Evolutionary conservation across 257 asterid species (phyloP), one percentile per base, ranked within the genome.

Genomic region (Petunia axillaris): DNA sequence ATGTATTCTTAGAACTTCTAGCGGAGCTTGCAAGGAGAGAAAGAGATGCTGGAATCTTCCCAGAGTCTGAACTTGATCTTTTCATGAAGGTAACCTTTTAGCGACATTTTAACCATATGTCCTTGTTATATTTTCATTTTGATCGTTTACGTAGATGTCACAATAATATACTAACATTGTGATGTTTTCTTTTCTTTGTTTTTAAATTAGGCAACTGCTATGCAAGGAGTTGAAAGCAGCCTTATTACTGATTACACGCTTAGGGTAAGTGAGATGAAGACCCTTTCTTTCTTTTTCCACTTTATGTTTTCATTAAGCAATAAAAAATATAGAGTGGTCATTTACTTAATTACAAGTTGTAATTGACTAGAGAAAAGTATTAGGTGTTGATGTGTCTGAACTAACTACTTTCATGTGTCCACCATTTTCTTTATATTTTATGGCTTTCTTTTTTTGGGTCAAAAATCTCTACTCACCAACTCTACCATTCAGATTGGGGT

Each of bases 1-100:
- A 11, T 38, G 40, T 59, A 64, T 16, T 74, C 6, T 1, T 82
- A 91, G 96, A 89, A 50, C 87, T 91, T 78, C 54, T 91, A 63
- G 77, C 89, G 48, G 93, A 91, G 84, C 87, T 91, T 50, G 88
- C 86, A 37, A 89, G 83, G 79, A 91, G 91, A 81, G 96, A 91
- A 84, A 88, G 79, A 13, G 91, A 85, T 79, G 89, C 88, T 63
- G 89, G 93, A 39, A 76, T 88, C 67, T 58, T 81, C 10, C 93
- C 91, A 0, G 89, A 89, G 73, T 89, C 92, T 46, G 92, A 91
- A 79, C 82, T 87, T 63, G 93, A 89, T 83, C 90, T 89, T 81
- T 91, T 86, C 52, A 88, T 89, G 93, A 91, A 89, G 89, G 96
- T 91, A 65, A 80, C 46, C 2, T 25, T 2, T 8, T 16, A 54